A percentile compares a stretch with the other conserved stretches of the same genome.
These are phyloP conservation scores for Aspergillus oerlinghausenensis DNA, from an alignment of 2,329 filamentous ascomycete genomes.

Conservation along the genomic window DNA sequence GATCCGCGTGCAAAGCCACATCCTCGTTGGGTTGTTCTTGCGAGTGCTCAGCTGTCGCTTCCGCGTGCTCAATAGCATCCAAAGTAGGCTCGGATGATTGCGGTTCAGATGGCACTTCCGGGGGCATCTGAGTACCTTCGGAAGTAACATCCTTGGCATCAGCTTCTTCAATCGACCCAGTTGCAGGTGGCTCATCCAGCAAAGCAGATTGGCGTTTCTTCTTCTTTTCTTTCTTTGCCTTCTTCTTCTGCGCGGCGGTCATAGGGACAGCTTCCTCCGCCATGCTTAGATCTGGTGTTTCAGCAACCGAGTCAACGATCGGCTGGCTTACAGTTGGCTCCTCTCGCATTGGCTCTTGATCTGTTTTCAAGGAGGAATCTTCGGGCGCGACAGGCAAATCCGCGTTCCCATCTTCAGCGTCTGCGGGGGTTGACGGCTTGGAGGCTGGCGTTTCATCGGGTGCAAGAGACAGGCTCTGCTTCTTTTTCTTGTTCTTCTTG, in stretches of 20 bases:
- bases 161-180: not conserved
- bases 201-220: conserved; percentile 12
- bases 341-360: conserved; percentile 1
- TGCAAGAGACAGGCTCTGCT: conserved; percentile 6
- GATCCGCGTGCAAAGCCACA: not conserved
- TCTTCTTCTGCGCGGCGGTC: conserved; percentile 21
- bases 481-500: conserved; percentile 18
- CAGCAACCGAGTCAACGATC: not conserved
- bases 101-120: not conserved
- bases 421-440: not conserved
- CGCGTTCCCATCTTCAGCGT: not conserved
- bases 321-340: conserved; percentile 4
- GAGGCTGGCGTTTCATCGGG: conserved; percentile 3
- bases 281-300: conserved; percentile 1
- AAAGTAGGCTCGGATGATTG: not conserved
- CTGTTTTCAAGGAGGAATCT: not conserved
- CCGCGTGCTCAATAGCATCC: not conserved
- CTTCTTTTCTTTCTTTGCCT: conserved; percentile 25
- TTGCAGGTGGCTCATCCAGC: conserved; percentile 1
- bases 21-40: not conserved
- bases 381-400: conserved; percentile 3
- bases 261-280: conserved; percentile 8
- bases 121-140: not conserved
- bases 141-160: not conserved
- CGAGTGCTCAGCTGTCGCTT: not conserved